Percentiles rank a stretch among this genome's conserved stretches.
phyloP scores from a whole-genome alignment of 192 early-diverging fungal genomes.

The Spizellomyces punctatus region DNA sequence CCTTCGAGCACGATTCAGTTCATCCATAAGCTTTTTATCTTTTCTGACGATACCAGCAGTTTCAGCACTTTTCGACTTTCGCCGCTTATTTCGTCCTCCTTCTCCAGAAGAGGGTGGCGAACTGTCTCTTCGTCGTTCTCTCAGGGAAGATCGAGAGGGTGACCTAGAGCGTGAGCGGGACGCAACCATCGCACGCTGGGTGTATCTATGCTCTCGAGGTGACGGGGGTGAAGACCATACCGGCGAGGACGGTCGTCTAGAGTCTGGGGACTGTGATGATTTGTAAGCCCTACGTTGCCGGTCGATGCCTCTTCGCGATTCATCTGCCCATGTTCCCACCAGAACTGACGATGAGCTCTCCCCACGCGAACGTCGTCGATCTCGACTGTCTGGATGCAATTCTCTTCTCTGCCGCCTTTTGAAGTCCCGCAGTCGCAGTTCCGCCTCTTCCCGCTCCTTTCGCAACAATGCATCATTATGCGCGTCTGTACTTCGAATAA shows the following conservation, averaged over 20 bases:
- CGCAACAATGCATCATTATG: constrained; percentile 51
- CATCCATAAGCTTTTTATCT: not conserved
- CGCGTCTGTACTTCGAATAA: constrained; percentile 42
- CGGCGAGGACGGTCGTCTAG: too few species aligned
- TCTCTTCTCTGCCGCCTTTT: not conserved
- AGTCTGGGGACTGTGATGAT: too few species aligned
- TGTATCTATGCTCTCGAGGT: not conserved
- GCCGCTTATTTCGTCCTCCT: not conserved
- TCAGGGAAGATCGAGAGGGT: not conserved
- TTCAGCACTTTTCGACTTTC: not conserved
- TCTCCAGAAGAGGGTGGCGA: not conserved
- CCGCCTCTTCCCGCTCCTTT: constrained; percentile 23
- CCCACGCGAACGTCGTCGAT: not conserved
- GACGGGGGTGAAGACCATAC: not conserved
- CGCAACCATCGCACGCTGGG: not conserved
- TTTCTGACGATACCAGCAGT: not conserved
- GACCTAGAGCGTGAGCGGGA: not conserved
- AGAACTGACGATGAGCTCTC: not conserved
- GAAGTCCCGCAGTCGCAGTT: not conserved
- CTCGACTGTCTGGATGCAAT: not conserved
- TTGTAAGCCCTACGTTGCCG: not conserved
- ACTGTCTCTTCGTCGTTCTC: too few species aligned
- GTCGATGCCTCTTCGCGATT: not conserved
- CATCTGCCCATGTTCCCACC: not conserved
- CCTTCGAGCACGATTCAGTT: not conserved